phyloP scores from a whole-genome alignment of 768 basidiomycete species.

The Rhizopogon vulgaris region DNA sequence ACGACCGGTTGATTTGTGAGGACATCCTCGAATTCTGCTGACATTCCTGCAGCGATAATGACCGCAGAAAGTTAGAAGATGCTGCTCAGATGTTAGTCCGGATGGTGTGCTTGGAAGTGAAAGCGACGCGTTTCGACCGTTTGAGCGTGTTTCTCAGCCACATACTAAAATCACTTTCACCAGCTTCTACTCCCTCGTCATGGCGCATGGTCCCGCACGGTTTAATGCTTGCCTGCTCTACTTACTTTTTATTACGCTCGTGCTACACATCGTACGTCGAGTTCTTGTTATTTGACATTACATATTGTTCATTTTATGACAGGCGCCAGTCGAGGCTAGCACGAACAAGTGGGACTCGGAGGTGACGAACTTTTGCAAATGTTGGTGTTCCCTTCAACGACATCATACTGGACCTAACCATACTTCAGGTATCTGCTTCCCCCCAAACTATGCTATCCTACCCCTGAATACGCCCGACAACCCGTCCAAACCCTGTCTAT shows the following conservation, averaged over 20 bases:
- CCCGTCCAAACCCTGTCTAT: constrained; percentile 84
- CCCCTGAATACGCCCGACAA: constrained; percentile 76
- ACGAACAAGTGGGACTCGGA: constrained; percentile 65
- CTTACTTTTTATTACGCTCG: constrained; percentile 8
- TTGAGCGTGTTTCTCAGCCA: constrained; percentile 2
- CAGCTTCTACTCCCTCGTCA: not conserved
- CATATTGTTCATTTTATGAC: not conserved
- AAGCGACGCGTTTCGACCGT: not conserved
- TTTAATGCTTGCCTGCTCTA: constrained; percentile 10
- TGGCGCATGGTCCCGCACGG: not conserved
- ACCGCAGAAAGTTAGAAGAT: not conserved
- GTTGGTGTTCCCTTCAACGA: constrained; percentile 30
- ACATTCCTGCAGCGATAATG: constrained; percentile 41
- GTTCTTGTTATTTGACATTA: constrained; percentile 1
- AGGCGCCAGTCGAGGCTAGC: constrained; percentile 37
- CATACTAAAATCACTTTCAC: not conserved
- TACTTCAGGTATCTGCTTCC: constrained; percentile 81
- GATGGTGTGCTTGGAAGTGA: not conserved
- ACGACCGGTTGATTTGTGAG: constrained; percentile 98
- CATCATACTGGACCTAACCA: not conserved
- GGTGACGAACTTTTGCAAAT: constrained; percentile 89
- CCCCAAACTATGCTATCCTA: constrained; percentile 80
- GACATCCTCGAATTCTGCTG: constrained; percentile 85
- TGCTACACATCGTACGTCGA: constrained; percentile 21
- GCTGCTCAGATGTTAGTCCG: not conserved